Evolutionary conservation across 441 rosid species (phyloP).

Genomic region (Capsella rubella): DNA sequence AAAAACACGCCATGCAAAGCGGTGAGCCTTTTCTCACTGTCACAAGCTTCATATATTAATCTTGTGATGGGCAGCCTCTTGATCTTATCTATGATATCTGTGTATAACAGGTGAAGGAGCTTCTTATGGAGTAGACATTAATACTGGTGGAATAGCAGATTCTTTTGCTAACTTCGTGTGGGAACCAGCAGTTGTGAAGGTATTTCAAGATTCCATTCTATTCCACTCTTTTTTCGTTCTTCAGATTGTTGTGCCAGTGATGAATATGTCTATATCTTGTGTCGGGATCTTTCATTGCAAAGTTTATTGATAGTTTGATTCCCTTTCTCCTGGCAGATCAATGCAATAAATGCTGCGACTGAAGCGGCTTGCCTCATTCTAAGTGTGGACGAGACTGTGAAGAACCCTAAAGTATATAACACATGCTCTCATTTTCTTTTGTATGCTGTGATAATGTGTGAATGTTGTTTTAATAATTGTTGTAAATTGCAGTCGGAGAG

Average conservation of each 20-base stretch:
- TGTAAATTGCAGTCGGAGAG: conserved; percentile 81
- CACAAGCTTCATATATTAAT: conserved; percentile 20
- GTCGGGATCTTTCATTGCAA: background rate
- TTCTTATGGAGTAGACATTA: conserved; percentile 94
- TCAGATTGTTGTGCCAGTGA: background rate
- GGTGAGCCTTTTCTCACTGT: conserved; percentile 53
- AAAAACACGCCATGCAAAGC: conserved; percentile 91
- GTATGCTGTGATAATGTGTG: background rate
- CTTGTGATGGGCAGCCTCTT: conserved; percentile 6
- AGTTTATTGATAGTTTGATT: conserved; percentile 15
- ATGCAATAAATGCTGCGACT: conserved; percentile 97
- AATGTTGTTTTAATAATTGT: conserved; percentile 7
- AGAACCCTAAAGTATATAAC: conserved; percentile 90
- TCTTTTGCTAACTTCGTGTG: conserved; percentile 96
- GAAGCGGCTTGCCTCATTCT: conserved; percentile 98
- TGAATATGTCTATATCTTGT: conserved; percentile 9
- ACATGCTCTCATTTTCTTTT: conserved; percentile 3
- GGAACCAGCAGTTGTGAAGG: conserved; percentile 99
- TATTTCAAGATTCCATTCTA: conserved; percentile 28
- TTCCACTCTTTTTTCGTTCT: background rate
- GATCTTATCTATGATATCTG: conserved; percentile 18
- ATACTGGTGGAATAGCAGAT: conserved; percentile 95
- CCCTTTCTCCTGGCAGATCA: conserved; percentile 60
- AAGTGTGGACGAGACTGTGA: conserved; percentile 97
- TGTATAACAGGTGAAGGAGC: conserved; percentile 82